Base-by-base conservation (phyloP, 176 grass and related monocot species). In the Musa acuminata region DNA sequence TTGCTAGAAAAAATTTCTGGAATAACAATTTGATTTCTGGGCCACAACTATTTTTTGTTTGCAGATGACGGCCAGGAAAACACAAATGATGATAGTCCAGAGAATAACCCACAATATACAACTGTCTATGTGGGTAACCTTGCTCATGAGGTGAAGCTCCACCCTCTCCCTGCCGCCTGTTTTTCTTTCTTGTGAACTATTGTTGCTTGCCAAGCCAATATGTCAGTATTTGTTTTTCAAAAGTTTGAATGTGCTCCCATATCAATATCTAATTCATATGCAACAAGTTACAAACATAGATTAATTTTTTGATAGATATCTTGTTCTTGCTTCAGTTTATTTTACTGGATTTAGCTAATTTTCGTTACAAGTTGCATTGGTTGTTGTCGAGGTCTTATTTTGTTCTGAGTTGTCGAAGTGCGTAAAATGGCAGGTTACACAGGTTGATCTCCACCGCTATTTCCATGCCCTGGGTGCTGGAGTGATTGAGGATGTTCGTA, bases 41-140 rank as follows among this genome's bases (percentile, higher is more conserved):
- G 5, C 27, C 52, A 19, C 24, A 59, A 59, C 49, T 51, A 52
- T 53, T 20, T 77, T 75, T 58, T 10, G 72, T 87, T 13, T 69
- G 9, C 78, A 91, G 94, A 87, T 73, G 76, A 74, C 43, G 72
- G 87, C 66, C 85, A 91, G 51, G 90, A 89, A 78, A 84, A 85
- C 68, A 9, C 72, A 82, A 89, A 80, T 9, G 90, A 91, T 80
- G 94, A 93, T 87, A 86, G 84, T 76, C 94, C 90, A 54, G 90
- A 93, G 82, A 93, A 85, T 72, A 93, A 91, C 53, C 88, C 90
- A 55, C 87, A 91, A 25, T 98, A 85, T 71, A 93, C 94, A 6
- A 98, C 94, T 78, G 94, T 98, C 52, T 98, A 91, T 85, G 94
- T 98, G 57, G 94, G 94, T 22, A 93, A 93, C 80, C 90, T 98